Base-by-base conservation (phyloP, 768 basidiomycete genomes). In the Xerocomellus amylosporus region DNA sequence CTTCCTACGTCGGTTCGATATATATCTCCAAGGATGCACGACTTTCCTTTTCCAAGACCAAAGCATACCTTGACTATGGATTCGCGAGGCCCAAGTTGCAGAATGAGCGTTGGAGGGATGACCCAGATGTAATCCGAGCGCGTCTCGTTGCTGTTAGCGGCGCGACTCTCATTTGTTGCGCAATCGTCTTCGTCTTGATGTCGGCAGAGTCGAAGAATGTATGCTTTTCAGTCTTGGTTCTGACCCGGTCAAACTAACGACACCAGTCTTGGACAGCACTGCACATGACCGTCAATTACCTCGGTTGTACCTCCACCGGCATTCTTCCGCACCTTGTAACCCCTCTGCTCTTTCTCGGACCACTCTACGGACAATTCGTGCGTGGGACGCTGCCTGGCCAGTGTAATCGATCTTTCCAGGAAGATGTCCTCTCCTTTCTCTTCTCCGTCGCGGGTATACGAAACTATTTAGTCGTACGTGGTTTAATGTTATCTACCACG, bases 81-180 rank as follows among this genome's bases (percentile, higher is more conserved):
- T 68, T 66, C 36, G 64, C 59, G 28, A 60, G 68, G 43, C 70
- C 56, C 46, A 73, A 70, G 57, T 59, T 73, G 47, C 61, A 52
- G 26, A 64, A 76, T 41, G 82, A 83, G 52, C 74, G 79, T 20
- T 85, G 83, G 81, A 79, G 95, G 57, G 88, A 98, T 66, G 88
- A 96, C 64, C 87, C 93, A 1, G 79, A 79, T 37, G 90, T 96
- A 6, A 93, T 98, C 56, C 77, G 79, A n/a, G 86, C 88, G 6
- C 78, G 96, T 20, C 72, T 97, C 49, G 64, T 76, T 15, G 87
- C 88, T 5, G 93, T 87, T 5, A 74, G 75, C 24, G 40, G 80
- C 26, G 86, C 87, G 40, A 91, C 90, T 2, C 39, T 81, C 0
- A 54, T 79, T 1, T 86, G 84, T 60, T 82, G 87, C 42, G 61